phyloP scores from a whole-genome alignment of 441 rosid genomes.

The Syzygium malaccense region DNA sequence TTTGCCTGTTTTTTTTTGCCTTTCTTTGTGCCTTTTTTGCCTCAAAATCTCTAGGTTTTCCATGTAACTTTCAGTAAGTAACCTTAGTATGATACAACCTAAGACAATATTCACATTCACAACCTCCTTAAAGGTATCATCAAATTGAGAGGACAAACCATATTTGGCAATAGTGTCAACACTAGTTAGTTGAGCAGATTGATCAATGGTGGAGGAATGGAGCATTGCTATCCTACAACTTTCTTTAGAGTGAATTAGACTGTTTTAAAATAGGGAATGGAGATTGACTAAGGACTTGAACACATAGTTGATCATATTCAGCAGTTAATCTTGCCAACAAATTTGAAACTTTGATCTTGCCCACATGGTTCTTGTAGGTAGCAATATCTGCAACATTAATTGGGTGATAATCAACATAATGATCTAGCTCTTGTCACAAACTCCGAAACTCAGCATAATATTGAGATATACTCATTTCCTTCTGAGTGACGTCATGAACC shows the following conservation, averaged over 20 bases:
- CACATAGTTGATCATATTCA: background rate
- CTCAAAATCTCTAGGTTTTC: background rate
- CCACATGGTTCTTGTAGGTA: background rate
- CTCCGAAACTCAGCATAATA: background rate
- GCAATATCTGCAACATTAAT: background rate
- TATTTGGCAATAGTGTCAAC: background rate
- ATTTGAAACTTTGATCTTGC: background rate
- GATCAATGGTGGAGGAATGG: background rate
- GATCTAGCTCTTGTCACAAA: background rate
- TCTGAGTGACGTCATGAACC: background rate
- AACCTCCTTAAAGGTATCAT: background rate
- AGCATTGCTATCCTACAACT: background rate
- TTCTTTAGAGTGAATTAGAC: background rate
- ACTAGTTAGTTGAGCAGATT: background rate
- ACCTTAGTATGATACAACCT: background rate
- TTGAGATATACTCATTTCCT: background rate
- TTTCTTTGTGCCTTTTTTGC: background rate
- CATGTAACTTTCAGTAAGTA: background rate
- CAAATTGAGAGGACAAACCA: fast-evolving
- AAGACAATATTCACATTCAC: background rate
- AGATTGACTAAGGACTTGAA: background rate
- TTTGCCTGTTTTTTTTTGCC: too few relatives aligned
- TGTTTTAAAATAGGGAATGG: background rate
- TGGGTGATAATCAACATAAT: background rate
- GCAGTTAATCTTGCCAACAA: background rate